Evolutionary conservation across 179 eudicot species (phyloP), one percentile per base, ranked within the genome.

Genomic region (Heliamphora ciliata): DNA sequence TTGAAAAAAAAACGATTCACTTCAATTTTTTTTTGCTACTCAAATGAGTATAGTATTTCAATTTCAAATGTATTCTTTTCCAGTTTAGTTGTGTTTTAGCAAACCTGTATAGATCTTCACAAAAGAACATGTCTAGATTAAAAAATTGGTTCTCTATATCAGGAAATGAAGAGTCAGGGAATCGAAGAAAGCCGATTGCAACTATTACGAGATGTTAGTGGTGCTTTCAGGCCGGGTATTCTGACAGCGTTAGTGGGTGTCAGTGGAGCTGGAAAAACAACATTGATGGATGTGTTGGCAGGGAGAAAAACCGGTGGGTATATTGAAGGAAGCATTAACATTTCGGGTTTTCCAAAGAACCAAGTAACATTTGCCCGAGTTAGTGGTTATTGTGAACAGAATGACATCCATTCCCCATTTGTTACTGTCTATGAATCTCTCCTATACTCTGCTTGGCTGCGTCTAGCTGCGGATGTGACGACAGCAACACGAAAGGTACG

Each of bases 261-360:
- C 2, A 94, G 91, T 86, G 98, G 98, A 46, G 97, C 98, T 68
- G 98, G 98, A 52, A 94, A 94, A 85, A 92, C 97, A 52, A 94
- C 98, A 21, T 77, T 94, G 82, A 90, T 94, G 94, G 98, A 94
- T 84, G 98, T 94, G 0, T 83, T 94, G 73, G 93, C 94, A 6
- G 98, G 97, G 84, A 85, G 98, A 68, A 94, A 94, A 85, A 94
- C 98, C 4, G 90, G 91, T 4, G 97, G 98, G 8, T 88, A 87
- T 58, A 88, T 91, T 24, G 91, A 94, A 84, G 98, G 97, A 74
- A 90, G 75, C 81, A 88, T 92, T 66, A 90, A 73, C 79, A 85
- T 94, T 51, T 94, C 94, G 5, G 98, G 98, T 52, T 91, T 88
- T 83, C 93, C 94, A 4, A 94, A 94, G 86, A 90, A 92, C 59